Base-by-base conservation (phyloP, 441 rosid species). In the Codiaeum variegatum region DNA sequence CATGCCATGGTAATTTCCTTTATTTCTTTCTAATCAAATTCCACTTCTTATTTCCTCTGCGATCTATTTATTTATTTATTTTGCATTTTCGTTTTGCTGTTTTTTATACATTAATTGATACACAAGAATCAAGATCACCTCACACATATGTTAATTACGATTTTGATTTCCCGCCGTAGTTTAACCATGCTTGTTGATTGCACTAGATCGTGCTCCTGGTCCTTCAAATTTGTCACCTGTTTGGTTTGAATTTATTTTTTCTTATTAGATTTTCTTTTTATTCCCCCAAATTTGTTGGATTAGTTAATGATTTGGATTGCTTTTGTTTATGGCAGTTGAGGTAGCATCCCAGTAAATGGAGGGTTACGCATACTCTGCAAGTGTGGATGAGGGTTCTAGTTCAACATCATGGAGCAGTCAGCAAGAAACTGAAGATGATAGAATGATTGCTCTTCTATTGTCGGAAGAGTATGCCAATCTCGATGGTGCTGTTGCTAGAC, bases 351-450 rank as follows among this genome's bases (percentile, higher is more conserved):
- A 16, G 0, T 51, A 51, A 63, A 72, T 72, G 75, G 69, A 63
- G 75, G 67, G 47, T 13, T 18, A 72, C 75, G 10, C 47, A 12
- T 36, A 49, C 23, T 10, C 38, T 51, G 60, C 49, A 23, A 81
- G 83, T 29, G 79, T 77, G 72, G 96, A 91, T 59, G 92, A 90
- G 63, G 82, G 84, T 74, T 91, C 97, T 42, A 86, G 91, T 83
- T 91, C 98, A 32, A 84, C 89, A 70, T 87, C 94, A 28, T 75
- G 86, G 85, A 87, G 92, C 87, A 90, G 91, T 75, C 93, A 87
- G 66, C 92, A 64, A 78, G 91, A 86, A 68, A 81, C 83, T 0
- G 92, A 91, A 73, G 96, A 94, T 83, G 98, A 94, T 58, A 84
- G 83, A 71, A 89, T 91, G 98, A 94, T 94, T 78, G 97, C 97